Evolutionary conservation across 1,139 yeast genomes (phyloP), one percentile per base, ranked within the genome.

Genomic region (Suhomyces coccinellae): DNA sequence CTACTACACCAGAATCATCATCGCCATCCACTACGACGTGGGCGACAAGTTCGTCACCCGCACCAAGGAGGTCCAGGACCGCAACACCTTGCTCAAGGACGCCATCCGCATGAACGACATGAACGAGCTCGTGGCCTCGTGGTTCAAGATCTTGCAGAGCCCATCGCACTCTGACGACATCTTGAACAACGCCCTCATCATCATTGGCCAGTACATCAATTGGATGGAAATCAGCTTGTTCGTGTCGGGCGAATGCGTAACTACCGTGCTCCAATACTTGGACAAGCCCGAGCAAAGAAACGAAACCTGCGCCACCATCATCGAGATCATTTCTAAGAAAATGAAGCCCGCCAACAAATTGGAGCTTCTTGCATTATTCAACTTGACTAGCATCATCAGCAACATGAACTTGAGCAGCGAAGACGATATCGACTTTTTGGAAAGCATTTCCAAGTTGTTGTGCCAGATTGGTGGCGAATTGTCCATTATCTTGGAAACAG

Each of bases 141-240:
- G 97, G 97, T 76, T 77, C 56, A 70, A 75, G 38, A 75, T 86
- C 24, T 68, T 91, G 43, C 57, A 59, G 11, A 56, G 61, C 42
- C 65, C 56, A 17, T 56, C 64, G 33, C 55, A 56, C 17, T 47
- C 75, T 9, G 61, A 61, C 34, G 86, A 78, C 16, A 79, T 85
- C 38, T 61, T 85, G 46, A 80, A 78, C 49, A 77, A 79, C 47
- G 71, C 83, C n/a, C 73, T 89, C 46, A 73, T 75, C 44, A 83
- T 83, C 46, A 79, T 93, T 45, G 98, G 97, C 7, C 82, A 83
- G 17, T 95, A 87, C 75, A 87, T 90, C 26, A 85, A 91, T 27
- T 95, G 99, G 99, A 89, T 93, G 66, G 99, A 95, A 59, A 87
- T 93, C 51, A 75, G 83, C 27, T 71, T 93, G 50, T 84, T 95